Base-by-base conservation (phyloP, 257 asterid genomes). In the Knoxia roxburghii region DNA sequence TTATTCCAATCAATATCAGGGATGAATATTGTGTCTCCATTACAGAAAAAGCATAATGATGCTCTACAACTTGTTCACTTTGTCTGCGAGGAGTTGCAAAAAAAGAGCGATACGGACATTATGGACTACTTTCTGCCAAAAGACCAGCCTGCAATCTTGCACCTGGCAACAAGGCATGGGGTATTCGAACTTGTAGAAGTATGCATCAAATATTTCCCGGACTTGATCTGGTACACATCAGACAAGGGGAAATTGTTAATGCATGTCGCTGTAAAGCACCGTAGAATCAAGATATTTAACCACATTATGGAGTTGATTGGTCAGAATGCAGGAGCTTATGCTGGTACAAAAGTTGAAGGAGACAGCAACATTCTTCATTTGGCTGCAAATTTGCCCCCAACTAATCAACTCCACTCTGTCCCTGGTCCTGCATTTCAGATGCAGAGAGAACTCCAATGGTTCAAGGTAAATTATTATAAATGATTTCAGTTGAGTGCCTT, bases 361-460 rank as follows among this genome's bases (percentile, higher is more conserved):
- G 64, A 27, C 9, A 35, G 5, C 0, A 66, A 73, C n/a, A 48
- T 48, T 12, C 53, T 48, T 14, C 53, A 48, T 12, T 13, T 48
- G 53, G 53, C 53, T 48, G 21, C 53, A 14, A 48, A 48, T 37
- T 37, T 37, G 41, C 6, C 41, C 4, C 41, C 41, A 3, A 37
- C 9, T 37, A 4, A 6, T n/a, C 32, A 32, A 43, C 58, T 71
- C 13, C 57, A 63, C 2, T 39, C 40, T 4, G 45, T 52, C 18
- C 39, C 69, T 2, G 60, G 67, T 9, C 43, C 71, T 27, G 71
- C 67, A 27, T 49, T 64, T 33, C 76, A 64, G 41, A 54, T 64
- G 60, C 71, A 41, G 18, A n/a, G 41, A 24, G 76, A 65, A 23
- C 29, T 72, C 27, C 35, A 51, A 23, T 72, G 70, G 65, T 51